A percentile compares a stretch with the other conserved stretches of the same genome.
phyloP scores from a whole-genome alignment of 768 basidiomycete species.

The Hygrophoropsis aurantiaca region DNA sequence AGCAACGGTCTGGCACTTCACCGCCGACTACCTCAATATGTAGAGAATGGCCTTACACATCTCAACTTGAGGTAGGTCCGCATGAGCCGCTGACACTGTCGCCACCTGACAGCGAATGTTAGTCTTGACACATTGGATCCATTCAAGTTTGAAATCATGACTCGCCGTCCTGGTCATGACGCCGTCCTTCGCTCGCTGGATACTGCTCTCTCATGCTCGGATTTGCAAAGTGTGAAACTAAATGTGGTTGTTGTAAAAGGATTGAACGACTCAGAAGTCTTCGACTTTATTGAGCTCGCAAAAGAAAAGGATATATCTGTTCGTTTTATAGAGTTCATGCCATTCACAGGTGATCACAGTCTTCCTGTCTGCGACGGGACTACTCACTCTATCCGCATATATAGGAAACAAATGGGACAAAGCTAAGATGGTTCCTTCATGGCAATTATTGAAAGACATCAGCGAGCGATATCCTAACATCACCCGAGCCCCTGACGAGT shows the following conservation, averaged over 20 bases:
- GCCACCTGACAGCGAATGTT: slow-evolving; percentile 3
- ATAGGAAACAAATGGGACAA: slow-evolving; percentile 86
- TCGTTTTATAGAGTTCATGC: slow-evolving; percentile 94
- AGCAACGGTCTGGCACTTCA: slow-evolving; percentile 79
- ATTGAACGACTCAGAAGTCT: slow-evolving; percentile 78
- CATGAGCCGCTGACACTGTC: slow-evolving; percentile 2
- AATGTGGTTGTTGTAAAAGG: slow-evolving; percentile 84
- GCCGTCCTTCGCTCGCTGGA: slow-evolving; percentile 71
- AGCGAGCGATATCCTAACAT: slow-evolving; percentile 46
- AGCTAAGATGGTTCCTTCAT: slow-evolving; percentile 78
- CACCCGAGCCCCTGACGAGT: slow-evolving; percentile 60
- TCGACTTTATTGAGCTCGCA: slow-evolving; percentile 79
- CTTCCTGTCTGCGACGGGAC: not conserved
- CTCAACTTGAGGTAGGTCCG: slow-evolving; percentile 58
- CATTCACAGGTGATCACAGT: slow-evolving; percentile 67
- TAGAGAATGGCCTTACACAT: slow-evolving; percentile 75
- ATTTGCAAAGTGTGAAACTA: slow-evolving; percentile 67
- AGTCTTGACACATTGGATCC: slow-evolving; percentile 86
- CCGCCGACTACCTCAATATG: slow-evolving; percentile 65
- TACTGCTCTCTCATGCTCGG: slow-evolving; percentile 52
- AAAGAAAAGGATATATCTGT: slow-evolving; percentile 62
- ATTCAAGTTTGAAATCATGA: slow-evolving; percentile 86
- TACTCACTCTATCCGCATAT: slow-evolving; percentile 5
- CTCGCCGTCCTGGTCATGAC: slow-evolving; percentile 73
- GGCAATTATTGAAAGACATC: slow-evolving; percentile 57